Evolutionary conservation across 768 basidiomycete species (phyloP).

Genomic region (Tremella mesenterica): DNA sequence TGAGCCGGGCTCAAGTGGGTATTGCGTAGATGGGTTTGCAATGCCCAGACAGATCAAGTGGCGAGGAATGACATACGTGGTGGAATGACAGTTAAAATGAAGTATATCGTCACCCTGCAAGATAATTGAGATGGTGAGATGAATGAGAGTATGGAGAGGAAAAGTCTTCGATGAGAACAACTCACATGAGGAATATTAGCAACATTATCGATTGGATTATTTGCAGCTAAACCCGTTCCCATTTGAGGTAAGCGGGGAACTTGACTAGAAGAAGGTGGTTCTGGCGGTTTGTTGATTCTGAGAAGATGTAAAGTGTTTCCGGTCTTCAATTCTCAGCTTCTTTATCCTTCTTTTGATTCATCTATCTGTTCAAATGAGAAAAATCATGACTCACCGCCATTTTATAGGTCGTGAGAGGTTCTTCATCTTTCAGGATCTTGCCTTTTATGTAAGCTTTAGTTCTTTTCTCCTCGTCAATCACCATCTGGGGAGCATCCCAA

Average conservation of each 20-base stretch:
- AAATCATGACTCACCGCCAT: slow-evolving; percentile 55
- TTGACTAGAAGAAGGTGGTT: slow-evolving; percentile 49
- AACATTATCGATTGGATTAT: slow-evolving; percentile 53
- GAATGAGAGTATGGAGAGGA: neutral
- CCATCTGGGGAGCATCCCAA: too few species aligned
- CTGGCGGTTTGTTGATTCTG: slow-evolving; percentile 41
- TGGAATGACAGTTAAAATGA: neutral
- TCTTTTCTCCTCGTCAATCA: neutral
- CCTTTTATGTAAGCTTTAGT: slow-evolving; percentile 18
- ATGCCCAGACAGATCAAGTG: too few species aligned
- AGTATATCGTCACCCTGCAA: neutral
- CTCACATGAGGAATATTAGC: slow-evolving; percentile 39
- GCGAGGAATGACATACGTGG: neutral
- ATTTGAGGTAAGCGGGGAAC: slow-evolving; percentile 55
- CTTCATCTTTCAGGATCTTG: slow-evolving; percentile 54
- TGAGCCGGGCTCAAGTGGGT: too few species aligned
- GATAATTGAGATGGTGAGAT: neutral
- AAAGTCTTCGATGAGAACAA: neutral
- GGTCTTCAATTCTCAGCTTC: slow-evolving; percentile 13
- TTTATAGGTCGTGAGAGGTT: slow-evolving; percentile 73
- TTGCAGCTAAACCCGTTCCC: slow-evolving; percentile 73
- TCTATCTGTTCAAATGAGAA: neutral
- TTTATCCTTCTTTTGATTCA: neutral
- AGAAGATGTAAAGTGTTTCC: slow-evolving; percentile 89
- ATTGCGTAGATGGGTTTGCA: too few species aligned